Base-by-base conservation (phyloP, 352 stramenopile species). In the Detonula confervacea region DNA sequence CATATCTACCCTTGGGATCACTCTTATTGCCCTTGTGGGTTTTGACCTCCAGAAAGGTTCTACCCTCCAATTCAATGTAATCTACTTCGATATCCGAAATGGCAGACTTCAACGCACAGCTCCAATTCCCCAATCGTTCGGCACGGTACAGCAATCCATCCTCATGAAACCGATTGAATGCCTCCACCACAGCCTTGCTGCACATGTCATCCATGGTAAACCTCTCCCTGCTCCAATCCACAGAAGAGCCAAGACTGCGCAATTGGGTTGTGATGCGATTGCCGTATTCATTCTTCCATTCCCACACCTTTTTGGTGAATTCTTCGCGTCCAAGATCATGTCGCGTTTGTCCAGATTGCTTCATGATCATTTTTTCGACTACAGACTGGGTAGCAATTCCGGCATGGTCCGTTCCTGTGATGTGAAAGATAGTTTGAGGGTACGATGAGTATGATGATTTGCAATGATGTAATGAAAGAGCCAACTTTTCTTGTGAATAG, bases 341-440 rank as follows among this genome's bases (percentile, higher is more conserved):
- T 55, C 90, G 86, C 20, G 65, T 92, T 42, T 95, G 75, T 6
- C 94, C 93, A 46, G 94, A 80, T 71, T 99, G 96, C 85, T 98
- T 98, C 73, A 95, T 93, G 35, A 99, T 90, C 87, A 98, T 98
- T 80, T 98, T 98, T 91, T 99, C 98, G 3, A 99, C 98, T 0
- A 99, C 97, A 51, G 95, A 97, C 91, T 99, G 98, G 20, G 98
- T 99, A 6, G 97, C 98, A 81, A 99, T 99, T 24, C 98, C 98
- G 1, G 98, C 98, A 81, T 99, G 98, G 85, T 99, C 98, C 5
- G 97, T 95, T 60, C 90, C 90, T 79, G 88, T 82, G 11, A 39
- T 20, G 35, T 29, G n/a, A n/a, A 27, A 20, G 0, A 29, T 44
- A 47, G 29, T 22, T 49, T 8, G 30, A 14, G 39, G 20, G 24